Evolutionary conservation across 2,329 filamentous ascomycete genomes (phyloP).

Genomic region (Diplodia scrobiculata): DNA sequence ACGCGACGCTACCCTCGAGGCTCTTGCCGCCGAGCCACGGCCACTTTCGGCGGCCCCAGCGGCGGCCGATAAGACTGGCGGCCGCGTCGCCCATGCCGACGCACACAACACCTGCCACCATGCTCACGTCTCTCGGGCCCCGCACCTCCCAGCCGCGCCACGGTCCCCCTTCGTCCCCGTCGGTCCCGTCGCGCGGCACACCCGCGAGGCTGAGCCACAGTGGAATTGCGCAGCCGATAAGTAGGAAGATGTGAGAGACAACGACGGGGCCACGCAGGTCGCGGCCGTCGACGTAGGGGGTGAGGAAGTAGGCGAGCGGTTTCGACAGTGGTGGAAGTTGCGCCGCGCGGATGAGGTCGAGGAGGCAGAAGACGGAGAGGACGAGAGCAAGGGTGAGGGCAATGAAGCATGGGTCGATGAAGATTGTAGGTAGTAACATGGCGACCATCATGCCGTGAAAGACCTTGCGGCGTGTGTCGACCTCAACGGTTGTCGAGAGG

Average conservation of each 20-base stretch:
- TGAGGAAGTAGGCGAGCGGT: constrained; percentile 81
- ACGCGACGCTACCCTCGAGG: constrained; percentile 81
- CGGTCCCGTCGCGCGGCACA: constrained; percentile 57
- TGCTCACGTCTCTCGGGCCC: constrained; percentile 70
- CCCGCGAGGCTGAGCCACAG: constrained; percentile 85
- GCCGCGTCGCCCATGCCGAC: constrained; percentile 95
- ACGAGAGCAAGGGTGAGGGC: constrained; percentile 77
- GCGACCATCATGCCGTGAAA: constrained; percentile 98
- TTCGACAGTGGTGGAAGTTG: constrained; percentile 88
- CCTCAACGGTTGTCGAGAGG: constrained; percentile 76
- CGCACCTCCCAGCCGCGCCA: constrained; percentile 73
- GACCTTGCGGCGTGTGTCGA: constrained; percentile 93
- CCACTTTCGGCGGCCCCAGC: constrained; percentile 88
- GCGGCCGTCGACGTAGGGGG: constrained; percentile 90
- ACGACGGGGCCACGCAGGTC: constrained; percentile 93
- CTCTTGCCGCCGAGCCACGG: constrained; percentile 96
- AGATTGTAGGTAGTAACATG: constrained; percentile 88
- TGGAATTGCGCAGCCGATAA: constrained; percentile 92
- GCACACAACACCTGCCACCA: constrained; percentile 90
- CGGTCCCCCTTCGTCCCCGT: constrained; percentile 54
- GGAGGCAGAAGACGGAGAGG: constrained; percentile 79
- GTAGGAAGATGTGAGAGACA: constrained; percentile 90
- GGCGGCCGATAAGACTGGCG: constrained; percentile 82
- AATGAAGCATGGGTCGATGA: constrained; percentile 81
- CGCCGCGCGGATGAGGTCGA: constrained; percentile 86